A percentile compares a stretch with the other conserved stretches of the same genome.
phyloP scores from a whole-genome alignment of 169 alveolate genomes.

The Cryptosporidium andersoni region DNA sequence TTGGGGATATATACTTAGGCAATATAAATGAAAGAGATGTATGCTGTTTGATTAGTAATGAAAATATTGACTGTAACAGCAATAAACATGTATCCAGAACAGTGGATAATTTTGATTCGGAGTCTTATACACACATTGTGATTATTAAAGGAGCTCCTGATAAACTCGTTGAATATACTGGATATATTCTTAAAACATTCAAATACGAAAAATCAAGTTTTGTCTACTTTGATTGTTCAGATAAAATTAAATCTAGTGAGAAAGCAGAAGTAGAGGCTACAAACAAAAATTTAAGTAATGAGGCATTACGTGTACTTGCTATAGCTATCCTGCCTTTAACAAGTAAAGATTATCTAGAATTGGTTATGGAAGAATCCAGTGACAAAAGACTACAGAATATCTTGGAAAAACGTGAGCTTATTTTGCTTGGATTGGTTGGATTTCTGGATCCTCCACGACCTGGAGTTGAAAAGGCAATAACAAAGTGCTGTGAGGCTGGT shows the following conservation, averaged over 20 bases:
- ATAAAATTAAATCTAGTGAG: constrained; percentile 31
- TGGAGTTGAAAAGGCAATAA: constrained; percentile 97
- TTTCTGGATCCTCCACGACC: constrained; percentile 95
- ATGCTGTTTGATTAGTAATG: constrained; percentile 10
- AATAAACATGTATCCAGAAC: constrained; percentile 19
- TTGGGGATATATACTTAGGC: constrained; percentile 70
- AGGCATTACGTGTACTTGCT: constrained; percentile 87
- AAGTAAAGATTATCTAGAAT: constrained; percentile 75
- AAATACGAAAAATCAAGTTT: constrained; percentile 9
- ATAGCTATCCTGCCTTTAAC: constrained; percentile 85
- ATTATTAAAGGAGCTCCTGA: constrained; percentile 92
- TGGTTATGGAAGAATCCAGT: constrained; percentile 79
- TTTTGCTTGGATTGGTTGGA: constrained; percentile 85
- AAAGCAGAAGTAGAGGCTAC: constrained; percentile 57
- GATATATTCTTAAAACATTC: constrained; percentile 33
- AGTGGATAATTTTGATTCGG: constrained; percentile 61
- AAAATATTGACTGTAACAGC: background rate
- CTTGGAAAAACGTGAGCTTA: constrained; percentile 68
- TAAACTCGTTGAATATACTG: constrained; percentile 67
- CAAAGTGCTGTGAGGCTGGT: constrained; percentile 93
- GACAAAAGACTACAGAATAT: constrained; percentile 82
- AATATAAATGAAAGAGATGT: background rate
- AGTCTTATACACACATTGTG: constrained; percentile 84
- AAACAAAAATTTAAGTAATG: constrained; percentile 78
- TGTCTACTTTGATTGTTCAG: constrained; percentile 20